Percentiles rank a stretch among this genome's conserved stretches.
Conservation (phyloP, 78 protist genomes). For the Cavenderia fasciculata region DNA sequence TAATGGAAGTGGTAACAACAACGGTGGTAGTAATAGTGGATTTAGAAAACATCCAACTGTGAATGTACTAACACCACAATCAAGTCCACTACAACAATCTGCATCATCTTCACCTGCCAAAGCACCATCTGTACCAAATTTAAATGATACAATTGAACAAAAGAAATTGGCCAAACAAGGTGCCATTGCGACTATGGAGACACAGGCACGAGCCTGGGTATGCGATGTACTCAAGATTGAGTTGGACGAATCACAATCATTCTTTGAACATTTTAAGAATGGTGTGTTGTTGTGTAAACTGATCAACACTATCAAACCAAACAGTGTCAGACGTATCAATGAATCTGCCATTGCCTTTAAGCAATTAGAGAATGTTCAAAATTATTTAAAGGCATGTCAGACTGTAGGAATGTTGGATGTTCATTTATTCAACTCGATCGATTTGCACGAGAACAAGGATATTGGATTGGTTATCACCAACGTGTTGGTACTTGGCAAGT, state of each 20-base stretch:
- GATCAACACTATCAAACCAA: constrained; percentile 72
- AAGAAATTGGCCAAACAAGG: constrained; percentile 28
- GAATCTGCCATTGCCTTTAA: constrained; percentile 70
- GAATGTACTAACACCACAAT: background rate
- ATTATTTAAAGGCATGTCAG: constrained; percentile 70
- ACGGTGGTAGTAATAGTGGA: background rate
- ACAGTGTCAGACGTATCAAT: constrained; percentile 22
- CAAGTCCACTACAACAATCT: background rate
- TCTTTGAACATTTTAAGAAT: constrained; percentile 28
- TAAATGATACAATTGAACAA: constrained; percentile 28
- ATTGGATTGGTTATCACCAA: constrained; percentile 30
- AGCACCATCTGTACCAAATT: constrained; percentile 19
- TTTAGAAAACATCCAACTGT: background rate
- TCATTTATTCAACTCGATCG: constrained; percentile 77
- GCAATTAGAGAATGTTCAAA: constrained; percentile 84
- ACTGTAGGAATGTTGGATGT: constrained; percentile 67
- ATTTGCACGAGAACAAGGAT: constrained; percentile 82
- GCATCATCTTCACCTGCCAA: background rate
- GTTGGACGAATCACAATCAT: background rate
- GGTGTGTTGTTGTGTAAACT: constrained; percentile 63
- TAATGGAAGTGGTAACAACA: background rate
- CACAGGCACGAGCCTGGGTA: constrained; percentile 29
- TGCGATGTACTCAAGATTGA: constrained; percentile 26
- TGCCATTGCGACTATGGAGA: background rate
- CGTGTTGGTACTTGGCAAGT: constrained; percentile 33